Evolutionary conservation across 352 stramenopile species (phyloP), one percentile per base, ranked within the genome.

Genomic region (Phytophthora foliorum): DNA sequence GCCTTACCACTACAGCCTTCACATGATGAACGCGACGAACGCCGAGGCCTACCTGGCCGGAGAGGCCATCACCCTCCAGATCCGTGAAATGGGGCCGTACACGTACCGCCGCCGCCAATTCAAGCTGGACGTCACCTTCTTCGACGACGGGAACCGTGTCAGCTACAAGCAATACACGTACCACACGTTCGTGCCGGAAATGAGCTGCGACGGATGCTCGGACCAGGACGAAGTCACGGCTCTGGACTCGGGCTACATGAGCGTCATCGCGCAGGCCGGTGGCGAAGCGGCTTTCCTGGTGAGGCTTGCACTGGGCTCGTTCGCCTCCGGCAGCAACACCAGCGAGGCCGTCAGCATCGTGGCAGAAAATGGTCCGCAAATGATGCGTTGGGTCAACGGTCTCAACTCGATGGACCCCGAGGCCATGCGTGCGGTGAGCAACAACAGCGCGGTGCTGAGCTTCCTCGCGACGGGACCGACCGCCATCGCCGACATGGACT

Each of bases 91-190:
- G 27, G 84, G 86, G 0, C 82, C 82, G 24, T 92, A 94, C 72
- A 57, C 64, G 46, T 94, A 94, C 66, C 82, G 82, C 27, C 77
- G 82, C 16, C 78, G 72, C n/a, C 55, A 91, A 62, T 66, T 86
- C 38, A 79, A 75, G 42, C 38, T 89, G 11, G 74, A 92, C 60
- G 84, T 94, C 39, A 61, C 62, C 25, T 80, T 94, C 49, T 29
- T 54, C n/a, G 68, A 77, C 49, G 80, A 87, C 57, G 57, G 65
- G 22, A 77, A 80, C 66, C 57, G 54, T 10, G 77, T 92, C 7
- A 82, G 57, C 57, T 92, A 86, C 77, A 89, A 87, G 69, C 67
- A 73, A 57, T 92, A 92, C 80, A 84, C 73, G 59, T 88, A 89
- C 76, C 81, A 90, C 75, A 86, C 67, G 63, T 92, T 79, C 46